Evolutionary conservation across 495 filamentous ascomycete species (phyloP).

Genomic region (Neurospora sp.): DNA sequence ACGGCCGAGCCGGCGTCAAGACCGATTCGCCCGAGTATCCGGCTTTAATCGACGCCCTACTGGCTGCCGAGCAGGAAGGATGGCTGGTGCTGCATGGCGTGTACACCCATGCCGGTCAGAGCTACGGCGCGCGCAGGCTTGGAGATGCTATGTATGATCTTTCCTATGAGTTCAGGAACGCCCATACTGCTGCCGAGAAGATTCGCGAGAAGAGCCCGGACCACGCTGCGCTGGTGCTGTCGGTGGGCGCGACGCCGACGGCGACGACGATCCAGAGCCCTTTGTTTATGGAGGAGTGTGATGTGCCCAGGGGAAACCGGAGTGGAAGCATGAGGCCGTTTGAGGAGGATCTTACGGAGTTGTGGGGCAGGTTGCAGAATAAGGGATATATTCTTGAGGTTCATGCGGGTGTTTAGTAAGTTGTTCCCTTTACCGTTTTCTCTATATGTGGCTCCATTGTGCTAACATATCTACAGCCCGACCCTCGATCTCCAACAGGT

Average conservation of each 20-base stretch:
- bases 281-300: conserved; percentile 7
- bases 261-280: conserved; percentile 45
- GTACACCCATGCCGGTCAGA: conserved; percentile 74
- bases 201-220: conserved; percentile 20
- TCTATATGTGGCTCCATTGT: conserved; percentile 46
- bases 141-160: conserved; percentile 47
- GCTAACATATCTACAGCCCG: conserved; percentile 23
- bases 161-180: conserved; percentile 43
- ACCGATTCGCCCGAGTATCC: conserved; percentile 41
- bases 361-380: conserved; percentile 6
- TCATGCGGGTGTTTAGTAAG: conserved; percentile 28
- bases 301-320: neutral
- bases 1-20: conserved; percentile 61
- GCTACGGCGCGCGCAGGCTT: conserved; percentile 47
- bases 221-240: conserved; percentile 42
- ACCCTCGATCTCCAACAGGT: conserved; percentile 76
- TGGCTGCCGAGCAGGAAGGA: conserved; percentile 30
- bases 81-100: conserved; percentile 48
- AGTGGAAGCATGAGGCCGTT: neutral
- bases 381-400: conserved; percentile 19
- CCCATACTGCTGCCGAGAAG: conserved; percentile 34
- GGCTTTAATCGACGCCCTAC: conserved; percentile 39
- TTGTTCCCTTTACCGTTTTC: conserved; percentile 33
- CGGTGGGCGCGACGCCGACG: conserved; percentile 76
- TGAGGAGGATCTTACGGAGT: conserved; percentile 1